Evolutionary conservation across 2,329 filamentous ascomycete genomes (phyloP), one percentile per base, ranked within the genome.

Genomic region (Pseudogymnoascus sp.): DNA sequence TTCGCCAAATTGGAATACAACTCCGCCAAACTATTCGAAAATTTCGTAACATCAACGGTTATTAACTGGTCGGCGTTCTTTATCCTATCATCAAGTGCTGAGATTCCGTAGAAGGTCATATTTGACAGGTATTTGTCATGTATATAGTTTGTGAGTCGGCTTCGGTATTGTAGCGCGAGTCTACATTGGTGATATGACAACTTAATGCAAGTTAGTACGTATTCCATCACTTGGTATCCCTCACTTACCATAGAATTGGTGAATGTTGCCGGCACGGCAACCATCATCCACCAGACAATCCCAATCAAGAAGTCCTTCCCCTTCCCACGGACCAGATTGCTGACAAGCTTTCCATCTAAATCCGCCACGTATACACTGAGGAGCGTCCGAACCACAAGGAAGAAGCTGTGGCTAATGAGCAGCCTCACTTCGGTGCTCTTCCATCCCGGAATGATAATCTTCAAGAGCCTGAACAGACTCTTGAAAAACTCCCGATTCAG

Each of bases 41-140:
- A 99, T 71, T 95, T 93, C 66, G 93, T 90, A 8, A 99, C 91
- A 74, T 99, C 95, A 29, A 97, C 93, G 0, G 93, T 95, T 70
- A 99, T 96, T 47, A 99, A 83, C 77, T 99, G 95, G 73, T 99
- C 95, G 2, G 95, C 91, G 73, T 99, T 99, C 80, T 97, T 96
- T 82, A 99, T 96, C 73, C 95, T 86, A 74, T 99, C 95, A 71
- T 99, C 95, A 37, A 99, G 82, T 0, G 95, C 92, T 0, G 93
- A 96, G 62, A 99, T 89, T 2, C 92, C 93, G 75, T 99, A 99
- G 75, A 97, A 99, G 0, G 93, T 97, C 84, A 99, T 89, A 65
- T 96, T 90, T n/a, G 90, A 93, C 12, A 99, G 83, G 75, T 99
- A 99, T 74, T 93, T 91, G 74, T 96, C 90, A 78, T 99, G 95